Percentiles rank a stretch among this genome's conserved stretches.
Conservation (phyloP, 345 rosid genomes). For the Ricinus communis region DNA sequence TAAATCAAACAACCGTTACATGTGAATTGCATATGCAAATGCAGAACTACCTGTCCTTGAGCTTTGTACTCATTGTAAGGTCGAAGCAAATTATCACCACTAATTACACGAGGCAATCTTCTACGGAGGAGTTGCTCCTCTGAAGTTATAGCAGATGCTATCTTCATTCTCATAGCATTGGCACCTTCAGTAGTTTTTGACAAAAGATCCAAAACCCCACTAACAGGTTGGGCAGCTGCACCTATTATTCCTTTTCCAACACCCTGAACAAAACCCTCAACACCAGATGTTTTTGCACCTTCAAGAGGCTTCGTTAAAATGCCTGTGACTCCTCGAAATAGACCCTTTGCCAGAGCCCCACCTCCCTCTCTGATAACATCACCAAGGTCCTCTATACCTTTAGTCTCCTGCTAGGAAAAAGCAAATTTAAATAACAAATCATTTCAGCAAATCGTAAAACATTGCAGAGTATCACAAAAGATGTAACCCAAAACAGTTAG, state of each 20-base stretch:
- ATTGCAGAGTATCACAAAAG: background rate
- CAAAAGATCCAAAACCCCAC: constrained; percentile 96
- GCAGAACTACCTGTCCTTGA: constrained; percentile 73
- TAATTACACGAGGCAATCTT: constrained; percentile 87
- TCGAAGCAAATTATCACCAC: constrained; percentile 87
- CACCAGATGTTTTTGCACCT: constrained; percentile 95
- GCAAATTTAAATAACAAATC: constrained; percentile 16
- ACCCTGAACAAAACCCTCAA: constrained; percentile 97
- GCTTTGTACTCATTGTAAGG: constrained; percentile 88
- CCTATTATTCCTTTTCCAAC: constrained; percentile 98
- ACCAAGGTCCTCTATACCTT: constrained; percentile 94
- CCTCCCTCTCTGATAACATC: constrained; percentile 98
- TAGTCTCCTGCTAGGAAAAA: constrained; percentile 63
- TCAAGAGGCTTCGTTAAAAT: constrained; percentile 96
- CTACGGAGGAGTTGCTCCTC: constrained; percentile 96
- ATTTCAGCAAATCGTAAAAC: background rate
- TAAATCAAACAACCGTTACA: background rate
- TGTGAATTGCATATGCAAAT: background rate
- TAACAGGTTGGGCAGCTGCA: constrained; percentile 98
- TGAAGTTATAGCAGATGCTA: constrained; percentile 91
- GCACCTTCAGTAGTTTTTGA: constrained; percentile 99
- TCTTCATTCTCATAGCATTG: constrained; percentile 98
- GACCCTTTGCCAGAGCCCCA: constrained; percentile 96
- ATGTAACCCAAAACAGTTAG: background rate
- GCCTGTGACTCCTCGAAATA: constrained; percentile 97